Evolutionary conservation across 1,284 basidiomycete genomes (phyloP).

Genomic region (Cerrena zonata): DNA sequence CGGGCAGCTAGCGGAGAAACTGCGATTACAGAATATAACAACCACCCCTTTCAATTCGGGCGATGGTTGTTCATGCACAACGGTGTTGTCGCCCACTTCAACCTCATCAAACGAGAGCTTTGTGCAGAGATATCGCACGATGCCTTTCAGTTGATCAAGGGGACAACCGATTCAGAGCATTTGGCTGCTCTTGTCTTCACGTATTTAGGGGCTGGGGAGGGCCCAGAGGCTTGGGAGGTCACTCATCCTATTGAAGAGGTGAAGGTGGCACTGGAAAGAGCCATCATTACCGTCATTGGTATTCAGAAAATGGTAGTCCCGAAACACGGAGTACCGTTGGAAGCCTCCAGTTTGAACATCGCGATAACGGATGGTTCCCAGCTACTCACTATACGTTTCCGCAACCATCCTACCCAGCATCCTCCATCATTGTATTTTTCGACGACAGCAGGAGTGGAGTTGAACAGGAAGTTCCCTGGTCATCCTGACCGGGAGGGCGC

Average conservation of each 20-base stretch:
- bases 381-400: conserved; percentile 29
- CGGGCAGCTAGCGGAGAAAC: conserved; percentile 27
- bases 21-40: conserved; percentile 30
- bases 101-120: conserved; percentile 22
- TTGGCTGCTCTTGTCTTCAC: conserved; percentile 34
- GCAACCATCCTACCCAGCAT: conserved; percentile 30
- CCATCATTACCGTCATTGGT: conserved; percentile 23
- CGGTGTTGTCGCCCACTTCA: conserved; percentile 30
- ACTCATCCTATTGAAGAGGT: conserved; percentile 28
- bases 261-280: conserved; percentile 25
- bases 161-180: conserved; percentile 36
- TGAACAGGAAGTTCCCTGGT: conserved; percentile 34
- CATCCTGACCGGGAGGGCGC: conserved; percentile 29
- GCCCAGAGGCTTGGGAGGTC: conserved; percentile 23
- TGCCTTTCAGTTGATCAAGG: conserved; percentile 26
- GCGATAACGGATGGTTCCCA: conserved; percentile 30
- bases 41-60: conserved; percentile 36
- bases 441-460: conserved; percentile 30
- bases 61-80: conserved; percentile 37
- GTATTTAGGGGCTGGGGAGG: conserved; percentile 25
- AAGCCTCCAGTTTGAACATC: conserved; percentile 28
- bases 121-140: conserved; percentile 20
- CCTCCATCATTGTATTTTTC: conserved; percentile 34
- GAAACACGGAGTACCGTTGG: conserved; percentile 10
- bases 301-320: conserved; percentile 21